Conservation (phyloP, 2,329 filamentous ascomycete species). For the Aspergillus unguis region DNA sequence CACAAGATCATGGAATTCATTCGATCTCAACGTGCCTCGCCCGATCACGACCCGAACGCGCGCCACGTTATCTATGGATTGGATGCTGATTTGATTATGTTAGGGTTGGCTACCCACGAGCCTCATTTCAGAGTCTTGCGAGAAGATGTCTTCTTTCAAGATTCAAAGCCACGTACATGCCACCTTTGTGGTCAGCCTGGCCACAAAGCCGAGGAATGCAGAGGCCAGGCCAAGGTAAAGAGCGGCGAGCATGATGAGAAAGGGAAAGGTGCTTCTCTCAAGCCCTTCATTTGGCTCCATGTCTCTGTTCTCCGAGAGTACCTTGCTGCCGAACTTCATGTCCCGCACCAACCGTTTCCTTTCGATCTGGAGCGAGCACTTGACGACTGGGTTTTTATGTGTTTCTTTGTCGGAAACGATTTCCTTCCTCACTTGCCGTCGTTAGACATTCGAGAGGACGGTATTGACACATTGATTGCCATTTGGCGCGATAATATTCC, state of each 20-base stretch:
- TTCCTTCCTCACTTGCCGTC: constrained; percentile 97
- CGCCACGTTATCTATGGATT: constrained; percentile 97
- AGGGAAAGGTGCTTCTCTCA: constrained; percentile 64
- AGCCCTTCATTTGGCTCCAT: constrained; percentile 98
- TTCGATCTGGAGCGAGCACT: constrained; percentile 93
- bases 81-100: constrained; percentile 98
- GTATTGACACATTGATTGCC: constrained; percentile 92
- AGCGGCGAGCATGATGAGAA: constrained; percentile 79
- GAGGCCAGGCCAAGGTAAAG: constrained; percentile 73
- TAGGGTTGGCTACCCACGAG: constrained; percentile 94
- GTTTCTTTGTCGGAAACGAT: constrained; percentile 98
- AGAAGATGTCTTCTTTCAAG: constrained; percentile 94
- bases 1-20: constrained; percentile 99
- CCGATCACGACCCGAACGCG: constrained; percentile 93
- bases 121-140: constrained; percentile 93
- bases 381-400: constrained; percentile 99
- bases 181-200: constrained; percentile 88
- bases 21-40: constrained; percentile 83
- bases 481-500: constrained; percentile 95
- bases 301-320: constrained; percentile 91
- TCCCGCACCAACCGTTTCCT: constrained; percentile 76
- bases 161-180: constrained; percentile 77
- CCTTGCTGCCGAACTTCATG: constrained; percentile 80
- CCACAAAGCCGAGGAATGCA: constrained; percentile 83
- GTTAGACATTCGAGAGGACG: constrained; percentile 93